These are phyloP conservation scores for Geranomyces variabilis DNA, from an alignment of 192 early-diverging fungal genomes.

Conservation along the genomic window DNA sequence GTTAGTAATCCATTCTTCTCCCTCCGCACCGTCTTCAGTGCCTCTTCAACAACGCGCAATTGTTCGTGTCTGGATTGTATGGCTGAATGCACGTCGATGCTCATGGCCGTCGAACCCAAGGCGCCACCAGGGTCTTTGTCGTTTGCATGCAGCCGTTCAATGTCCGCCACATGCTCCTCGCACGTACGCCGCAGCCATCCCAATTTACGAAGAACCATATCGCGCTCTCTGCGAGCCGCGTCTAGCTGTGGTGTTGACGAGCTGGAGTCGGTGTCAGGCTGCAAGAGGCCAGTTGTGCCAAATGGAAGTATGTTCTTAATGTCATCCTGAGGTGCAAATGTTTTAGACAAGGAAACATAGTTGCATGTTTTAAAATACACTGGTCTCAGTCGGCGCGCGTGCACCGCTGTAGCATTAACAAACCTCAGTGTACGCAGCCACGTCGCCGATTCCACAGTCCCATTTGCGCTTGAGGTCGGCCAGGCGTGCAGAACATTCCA, in stretches of 20 bases:
- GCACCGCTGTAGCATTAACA: too few relatives aligned
- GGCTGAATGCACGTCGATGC: constrained; percentile 22
- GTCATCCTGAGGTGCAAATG: not conserved
- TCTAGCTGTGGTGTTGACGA: constrained; percentile 13
- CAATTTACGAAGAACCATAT: constrained; percentile 19
- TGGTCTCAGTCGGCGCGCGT: not conserved
- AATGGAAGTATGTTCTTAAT: constrained; percentile 12
- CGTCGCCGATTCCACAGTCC: constrained; percentile 21
- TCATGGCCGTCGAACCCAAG: constrained; percentile 1
- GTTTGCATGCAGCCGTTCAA: constrained; percentile 3
- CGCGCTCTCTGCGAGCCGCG: constrained; percentile 12
- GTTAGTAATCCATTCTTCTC: constrained; percentile 4
- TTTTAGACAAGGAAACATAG: not conserved
- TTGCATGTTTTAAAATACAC: not conserved
- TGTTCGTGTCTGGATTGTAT: constrained; percentile 21
- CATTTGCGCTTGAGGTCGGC: constrained; percentile 23
- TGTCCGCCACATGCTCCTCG: constrained; percentile 12
- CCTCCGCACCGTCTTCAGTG: constrained; percentile 1
- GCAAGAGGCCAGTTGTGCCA: not conserved
- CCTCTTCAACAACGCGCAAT: constrained; percentile 18
- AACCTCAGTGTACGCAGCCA: constrained; percentile 22
- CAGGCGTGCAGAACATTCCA: constrained; percentile 10
- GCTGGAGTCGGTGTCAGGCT: not conserved
- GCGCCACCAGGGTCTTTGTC: not conserved
- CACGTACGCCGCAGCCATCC: constrained; percentile 12